These are phyloP conservation scores for Penicillium sp. DNA, from an alignment of 2,329 filamentous ascomycete species.

Conservation along the genomic window DNA sequence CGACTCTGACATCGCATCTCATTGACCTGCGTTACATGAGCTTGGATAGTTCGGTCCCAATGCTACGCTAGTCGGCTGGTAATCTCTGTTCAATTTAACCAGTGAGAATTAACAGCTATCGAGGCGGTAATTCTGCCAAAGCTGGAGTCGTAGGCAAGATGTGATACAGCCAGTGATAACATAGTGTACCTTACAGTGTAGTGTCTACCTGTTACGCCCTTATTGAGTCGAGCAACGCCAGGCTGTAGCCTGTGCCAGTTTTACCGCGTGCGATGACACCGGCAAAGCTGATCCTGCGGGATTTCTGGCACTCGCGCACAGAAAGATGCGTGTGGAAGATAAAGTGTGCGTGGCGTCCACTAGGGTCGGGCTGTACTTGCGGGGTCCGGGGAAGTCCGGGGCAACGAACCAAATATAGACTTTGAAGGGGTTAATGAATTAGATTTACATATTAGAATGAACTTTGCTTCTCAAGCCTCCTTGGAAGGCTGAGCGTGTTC, in stretches of 20 bases:
- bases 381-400: slow-evolving; percentile 3
- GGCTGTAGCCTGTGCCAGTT: neutral
- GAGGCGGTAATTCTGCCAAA: neutral
- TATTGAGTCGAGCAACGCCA: neutral
- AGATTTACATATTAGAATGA: neutral
- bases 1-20: neutral
- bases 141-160: neutral
- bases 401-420: neutral
- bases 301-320: neutral
- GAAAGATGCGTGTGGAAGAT: slow-evolving; percentile 1
- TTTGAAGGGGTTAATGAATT: neutral
- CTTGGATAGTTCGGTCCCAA: neutral
- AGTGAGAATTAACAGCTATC: neutral
- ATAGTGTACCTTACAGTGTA: neutral
- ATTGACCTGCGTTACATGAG: slow-evolving; percentile 2
- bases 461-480: neutral
- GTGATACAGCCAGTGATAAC: neutral
- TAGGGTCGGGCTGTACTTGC: neutral
- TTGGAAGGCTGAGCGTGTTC: neutral
- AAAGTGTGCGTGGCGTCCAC: slow-evolving; percentile 7
- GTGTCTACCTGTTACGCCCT: neutral
- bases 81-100: neutral
- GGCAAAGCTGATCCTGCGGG: neutral
- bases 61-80: neutral
- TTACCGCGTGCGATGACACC: neutral